Evolutionary conservation across 352 stramenopile species (phyloP).

Genomic region (Globisporangium takayamanum): DNA sequence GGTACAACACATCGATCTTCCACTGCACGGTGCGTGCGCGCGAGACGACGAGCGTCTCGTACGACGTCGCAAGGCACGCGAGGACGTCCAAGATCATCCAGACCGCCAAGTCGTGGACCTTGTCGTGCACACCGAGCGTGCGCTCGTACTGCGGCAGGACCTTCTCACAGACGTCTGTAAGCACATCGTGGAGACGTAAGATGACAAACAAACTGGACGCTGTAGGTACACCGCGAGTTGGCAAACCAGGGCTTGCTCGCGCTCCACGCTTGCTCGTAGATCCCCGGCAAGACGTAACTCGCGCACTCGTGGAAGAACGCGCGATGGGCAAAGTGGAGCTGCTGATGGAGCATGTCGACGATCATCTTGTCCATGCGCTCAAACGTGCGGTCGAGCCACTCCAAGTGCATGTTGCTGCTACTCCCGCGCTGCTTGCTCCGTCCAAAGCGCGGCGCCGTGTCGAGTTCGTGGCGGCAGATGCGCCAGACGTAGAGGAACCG

Average conservation of each 20-base stretch:
- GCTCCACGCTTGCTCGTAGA: slow-evolving; percentile 54
- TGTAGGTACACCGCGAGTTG: slow-evolving; percentile 52
- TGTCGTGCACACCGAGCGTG: slow-evolving; percentile 54
- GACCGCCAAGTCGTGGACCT: slow-evolving; percentile 42
- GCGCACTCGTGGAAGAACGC: slow-evolving; percentile 57
- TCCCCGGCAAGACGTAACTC: slow-evolving; percentile 32
- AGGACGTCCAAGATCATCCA: slow-evolving; percentile 49
- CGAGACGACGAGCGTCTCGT: slow-evolving; percentile 42
- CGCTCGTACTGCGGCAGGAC: slow-evolving; percentile 44
- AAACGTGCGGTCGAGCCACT: slow-evolving; percentile 62
- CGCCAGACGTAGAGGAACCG: slow-evolving; percentile 60
- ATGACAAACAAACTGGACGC: slow-evolving; percentile 50
- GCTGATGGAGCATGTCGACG: slow-evolving; percentile 38
- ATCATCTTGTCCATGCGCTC: slow-evolving; percentile 51
- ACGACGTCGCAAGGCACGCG: slow-evolving; percentile 32
- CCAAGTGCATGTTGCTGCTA: slow-evolving; percentile 33
- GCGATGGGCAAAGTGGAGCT: slow-evolving; percentile 47
- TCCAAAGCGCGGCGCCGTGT: slow-evolving; percentile 31
- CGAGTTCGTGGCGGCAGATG: slow-evolving; percentile 52
- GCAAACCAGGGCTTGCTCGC: slow-evolving; percentile 53
- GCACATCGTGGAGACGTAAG: slow-evolving; percentile 35
- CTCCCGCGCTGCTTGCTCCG: slow-evolving; percentile 6
- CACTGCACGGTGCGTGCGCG: slow-evolving; percentile 39
- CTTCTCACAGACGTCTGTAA: slow-evolving; percentile 34
- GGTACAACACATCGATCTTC: slow-evolving; percentile 72